A percentile compares a stretch with the other conserved stretches of the same genome.
Evolutionary conservation across 305 asterid species (phyloP).

Genomic region (Solanum aculeatissimum): DNA sequence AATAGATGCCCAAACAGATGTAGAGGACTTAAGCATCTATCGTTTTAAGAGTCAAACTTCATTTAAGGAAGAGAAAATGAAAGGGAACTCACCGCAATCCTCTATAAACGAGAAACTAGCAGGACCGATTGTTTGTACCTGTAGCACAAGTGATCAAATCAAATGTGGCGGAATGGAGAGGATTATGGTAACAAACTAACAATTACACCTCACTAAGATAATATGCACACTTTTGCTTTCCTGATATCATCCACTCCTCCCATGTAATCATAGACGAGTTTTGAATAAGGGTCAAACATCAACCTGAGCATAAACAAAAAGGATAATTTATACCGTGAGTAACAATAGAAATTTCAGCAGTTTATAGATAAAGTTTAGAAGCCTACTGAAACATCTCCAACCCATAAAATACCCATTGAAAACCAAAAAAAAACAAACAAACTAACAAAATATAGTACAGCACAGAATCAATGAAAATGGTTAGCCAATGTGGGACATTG

Average conservation of each 20-base stretch:
- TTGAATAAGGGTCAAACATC: conserved; percentile 79
- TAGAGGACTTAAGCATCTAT: not conserved
- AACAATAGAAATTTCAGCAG: not conserved
- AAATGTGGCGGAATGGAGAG: conserved; percentile 12
- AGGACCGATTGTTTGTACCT: conserved; percentile 71
- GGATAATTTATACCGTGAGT: not conserved
- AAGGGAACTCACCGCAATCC: conserved; percentile 60
- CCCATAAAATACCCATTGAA: not conserved
- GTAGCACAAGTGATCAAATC: conserved; percentile 16
- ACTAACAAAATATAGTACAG: not conserved
- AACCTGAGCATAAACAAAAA: conserved; percentile 38
- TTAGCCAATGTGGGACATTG: not conserved
- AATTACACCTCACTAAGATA: conserved; percentile 33
- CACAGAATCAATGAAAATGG: not conserved
- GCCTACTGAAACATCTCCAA: not conserved
- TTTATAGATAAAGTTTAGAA: not conserved
- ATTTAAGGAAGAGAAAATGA: conserved; percentile 1
- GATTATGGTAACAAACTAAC: conserved; percentile 1
- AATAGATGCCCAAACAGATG: not conserved
- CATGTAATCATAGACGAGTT: conserved; percentile 74
- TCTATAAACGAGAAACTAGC: conserved; percentile 60
- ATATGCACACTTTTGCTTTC: conserved; percentile 91
- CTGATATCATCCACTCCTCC: conserved; percentile 77
- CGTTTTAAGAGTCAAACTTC: not conserved
- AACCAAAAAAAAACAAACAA: not conserved